Base-by-base conservation (phyloP, 371 early-diverging fungal species). In the Chytridium lagenaria region DNA sequence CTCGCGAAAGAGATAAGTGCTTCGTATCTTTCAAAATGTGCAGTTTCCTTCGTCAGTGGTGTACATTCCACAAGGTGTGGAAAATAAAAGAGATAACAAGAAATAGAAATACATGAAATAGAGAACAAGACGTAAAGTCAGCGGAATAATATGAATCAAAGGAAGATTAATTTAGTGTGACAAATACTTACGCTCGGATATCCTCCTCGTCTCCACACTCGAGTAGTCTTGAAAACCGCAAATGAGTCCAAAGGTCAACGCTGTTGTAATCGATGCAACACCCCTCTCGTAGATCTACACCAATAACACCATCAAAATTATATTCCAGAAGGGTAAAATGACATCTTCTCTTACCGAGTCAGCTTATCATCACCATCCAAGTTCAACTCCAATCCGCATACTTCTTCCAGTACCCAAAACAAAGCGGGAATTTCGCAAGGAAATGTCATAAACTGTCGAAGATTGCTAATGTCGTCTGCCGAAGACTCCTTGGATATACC, bases 371-470 rank as follows among this genome's bases (percentile, higher is more conserved):
- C 68, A 3, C 90, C 90, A 10, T 81, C 82, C n/a, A 87, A 66
- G 1, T 77, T 67, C 44, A 80, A 71, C 66, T 87, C 69, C 84
- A 77, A 71, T 90, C 92, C 0, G 90, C 88, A 77, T 89, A 91
- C 73, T 91, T 91, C 73, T 90, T 90, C 92, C 92, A 91, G 73
- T 91, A 91, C 22, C 90, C 90, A 79, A 90, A 91, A 71, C 90
- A 90, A 22, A 90, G 81, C 2, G 92, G 92, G 72, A 90, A 91
- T 73, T 88, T 87, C 28, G 80, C 78, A 69, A 91, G 75, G 68
- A 91, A 90, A 40, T 79, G 78, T 90, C 88, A 67, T 88, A 91
- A 5, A 86, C 87, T 12, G 70, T 73, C 39, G 86, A 26, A 90
- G 78, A 52, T 84, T 86, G 70, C 74, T 26, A 30, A 63, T 22